Evolutionary conservation across 2,329 filamentous ascomycete species (phyloP), one percentile per base, ranked within the genome.

Genomic region (Exutisphaerella laricina): DNA sequence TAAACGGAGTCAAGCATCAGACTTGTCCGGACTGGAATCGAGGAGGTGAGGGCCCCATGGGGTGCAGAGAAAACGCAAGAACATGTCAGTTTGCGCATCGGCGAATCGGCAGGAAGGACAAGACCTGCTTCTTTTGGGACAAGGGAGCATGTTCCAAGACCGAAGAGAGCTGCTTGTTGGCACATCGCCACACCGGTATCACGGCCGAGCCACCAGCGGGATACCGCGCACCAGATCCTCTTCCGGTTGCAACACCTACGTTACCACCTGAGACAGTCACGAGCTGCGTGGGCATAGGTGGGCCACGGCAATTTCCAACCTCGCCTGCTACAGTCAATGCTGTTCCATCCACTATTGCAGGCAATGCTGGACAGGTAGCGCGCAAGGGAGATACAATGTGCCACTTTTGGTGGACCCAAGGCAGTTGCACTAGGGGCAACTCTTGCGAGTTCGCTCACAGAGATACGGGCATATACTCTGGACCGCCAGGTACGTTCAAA

Each of bases 381-480:
- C 23, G 6, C 6, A 42, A 47, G 12, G n/a, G n/a, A n/a, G 31
- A 39, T 4, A 29, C 21, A 8, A 49, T 45, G 3, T 56, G 54
- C 31, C 38, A 30, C 25, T 45, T 34, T 9, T 56, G 50, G 51
- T 29, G 28, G 2, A 28, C 30, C 13, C 34, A 41, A 7, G 5
- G 16, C 12, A 56, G 55, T 44, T 43, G 23, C 6, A 50, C 33
- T 7, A 17, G 42, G 8, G 51, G 48, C 5, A 30, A 41, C 20
- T 34, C 29, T 4, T 61, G 58, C 30, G 39, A 34, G 8, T 61
- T 46, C 29, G 54, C 58, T 14, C 58, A 61, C 32, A 32, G 35
- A 7, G 49, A 51, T 16, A 50, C 50, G 28, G 45, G 43, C 3
- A 22, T 43, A 13, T 43, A 50, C 44, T 47, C 44, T 31, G 29